Evolutionary conservation across 345 rosid species (phyloP).

Genomic region (Linum lewisii): DNA sequence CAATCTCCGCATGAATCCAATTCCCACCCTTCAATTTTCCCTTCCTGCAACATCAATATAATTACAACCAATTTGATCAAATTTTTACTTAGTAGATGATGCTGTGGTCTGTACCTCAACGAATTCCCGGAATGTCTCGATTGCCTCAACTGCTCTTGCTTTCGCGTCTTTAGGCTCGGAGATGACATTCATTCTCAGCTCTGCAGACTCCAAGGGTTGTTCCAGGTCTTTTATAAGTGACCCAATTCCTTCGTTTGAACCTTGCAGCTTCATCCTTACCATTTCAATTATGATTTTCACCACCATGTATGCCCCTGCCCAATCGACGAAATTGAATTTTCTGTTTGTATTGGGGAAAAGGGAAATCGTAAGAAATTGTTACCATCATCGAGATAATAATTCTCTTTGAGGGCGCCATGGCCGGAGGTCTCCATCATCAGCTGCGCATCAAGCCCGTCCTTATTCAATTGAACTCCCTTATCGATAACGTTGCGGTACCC

Average conservation of each 20-base stretch:
- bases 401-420: slow-evolving; percentile 91
- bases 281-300: slow-evolving; percentile 83
- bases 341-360: too few relatives aligned
- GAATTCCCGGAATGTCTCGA: slow-evolving; percentile 55
- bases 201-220: slow-evolving; percentile 55
- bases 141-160: slow-evolving; percentile 60
- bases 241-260: slow-evolving; percentile 61
- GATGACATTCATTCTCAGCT: slow-evolving; percentile 61
- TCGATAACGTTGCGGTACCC: slow-evolving; percentile 89
- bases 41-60: slow-evolving; percentile 33
- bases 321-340: too few relatives aligned
- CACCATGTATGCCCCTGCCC: slow-evolving; percentile 82
- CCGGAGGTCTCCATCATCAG: slow-evolving; percentile 98
- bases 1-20: slow-evolving; percentile 83
- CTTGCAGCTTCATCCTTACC: slow-evolving; percentile 69
- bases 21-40: slow-evolving; percentile 67
- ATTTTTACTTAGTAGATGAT: too few relatives aligned
- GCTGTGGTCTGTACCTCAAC: too few relatives aligned
- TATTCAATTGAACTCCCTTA: slow-evolving; percentile 71
- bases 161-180: slow-evolving; percentile 66
- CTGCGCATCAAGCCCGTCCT: slow-evolving; percentile 70
- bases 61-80: too few relatives aligned
- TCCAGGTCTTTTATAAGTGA: slow-evolving; percentile 67
- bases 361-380: background rate
- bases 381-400: slow-evolving; percentile 91